phyloP scores from a whole-genome alignment of 768 basidiomycete species.

The Infundibulicybe gibba region DNA sequence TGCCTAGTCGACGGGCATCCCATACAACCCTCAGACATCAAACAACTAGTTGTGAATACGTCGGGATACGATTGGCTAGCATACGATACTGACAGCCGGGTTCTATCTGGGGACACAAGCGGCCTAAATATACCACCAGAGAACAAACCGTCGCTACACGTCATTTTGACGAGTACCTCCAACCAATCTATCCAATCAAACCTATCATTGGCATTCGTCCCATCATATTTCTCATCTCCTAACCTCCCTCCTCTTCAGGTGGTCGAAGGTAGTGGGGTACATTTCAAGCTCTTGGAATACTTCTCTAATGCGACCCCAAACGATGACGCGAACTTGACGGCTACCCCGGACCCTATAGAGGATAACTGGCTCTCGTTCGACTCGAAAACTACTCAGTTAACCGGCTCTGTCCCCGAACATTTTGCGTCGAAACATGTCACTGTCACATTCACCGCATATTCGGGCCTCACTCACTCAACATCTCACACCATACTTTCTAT shows the following conservation, averaged over 20 bases:
- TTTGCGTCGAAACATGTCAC: conserved; percentile 37
- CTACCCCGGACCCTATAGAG: conserved; percentile 48
- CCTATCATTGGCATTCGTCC: conserved; percentile 61
- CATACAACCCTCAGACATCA: conserved; percentile 58
- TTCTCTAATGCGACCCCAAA: conserved; percentile 50
- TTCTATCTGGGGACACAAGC: conserved; percentile 59
- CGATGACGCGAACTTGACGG: conserved; percentile 49
- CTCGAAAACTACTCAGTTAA: conserved; percentile 35
- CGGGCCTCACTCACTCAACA: conserved; percentile 60
- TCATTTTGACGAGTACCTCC: conserved; percentile 58
- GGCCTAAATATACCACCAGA: conserved; percentile 28
- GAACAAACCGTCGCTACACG: conserved; percentile 41
- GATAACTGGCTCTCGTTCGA: conserved; percentile 54
- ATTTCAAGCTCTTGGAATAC: conserved; percentile 52
- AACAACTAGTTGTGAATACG: conserved; percentile 54
- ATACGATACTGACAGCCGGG: conserved; percentile 53
- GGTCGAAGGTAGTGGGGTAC: conserved; percentile 44
- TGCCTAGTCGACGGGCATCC: conserved; percentile 59
- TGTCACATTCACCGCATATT: conserved; percentile 68
- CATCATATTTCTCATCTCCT: conserved; percentile 67
- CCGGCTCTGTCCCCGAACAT: conserved; percentile 52
- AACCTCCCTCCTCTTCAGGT: conserved; percentile 54
- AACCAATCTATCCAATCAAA: conserved; percentile 66
- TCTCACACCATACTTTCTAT: conserved; percentile 62
- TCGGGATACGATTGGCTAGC: conserved; percentile 56